Conservation (phyloP, 2,329 filamentous ascomycete species). For the Fusarium equiseti region DNA sequence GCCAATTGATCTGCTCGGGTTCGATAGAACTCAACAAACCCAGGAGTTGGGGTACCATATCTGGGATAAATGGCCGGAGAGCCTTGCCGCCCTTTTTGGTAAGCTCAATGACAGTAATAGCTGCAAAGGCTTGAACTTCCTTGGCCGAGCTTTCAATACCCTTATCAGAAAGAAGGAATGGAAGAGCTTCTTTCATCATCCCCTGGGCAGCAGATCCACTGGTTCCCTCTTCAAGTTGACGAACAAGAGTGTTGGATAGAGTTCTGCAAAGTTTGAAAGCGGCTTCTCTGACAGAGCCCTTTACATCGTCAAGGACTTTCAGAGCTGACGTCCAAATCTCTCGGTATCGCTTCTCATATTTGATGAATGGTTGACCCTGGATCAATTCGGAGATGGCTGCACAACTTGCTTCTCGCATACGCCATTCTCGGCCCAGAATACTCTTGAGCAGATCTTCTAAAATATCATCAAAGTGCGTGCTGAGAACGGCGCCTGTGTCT, state of each 20-base stretch:
- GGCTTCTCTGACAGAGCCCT: conserved; percentile 85
- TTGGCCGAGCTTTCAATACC: conserved; percentile 90
- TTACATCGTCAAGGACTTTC: conserved; percentile 96
- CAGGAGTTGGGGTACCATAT: conserved; percentile 84
- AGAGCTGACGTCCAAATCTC: conserved; percentile 88
- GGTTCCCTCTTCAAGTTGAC: conserved; percentile 84
- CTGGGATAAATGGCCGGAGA: conserved; percentile 83
- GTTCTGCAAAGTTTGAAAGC: conserved; percentile 86
- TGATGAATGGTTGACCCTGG: conserved; percentile 78
- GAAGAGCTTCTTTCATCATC: conserved; percentile 88
- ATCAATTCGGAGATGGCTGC: conserved; percentile 89
- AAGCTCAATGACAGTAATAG: conserved; percentile 86
- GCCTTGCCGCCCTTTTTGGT: conserved; percentile 88
- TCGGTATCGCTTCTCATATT: conserved; percentile 86
- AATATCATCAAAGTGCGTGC: conserved; percentile 87
- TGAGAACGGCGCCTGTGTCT: conserved; percentile 80
- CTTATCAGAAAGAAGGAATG: conserved; percentile 89
- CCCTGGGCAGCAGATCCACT: conserved; percentile 76
- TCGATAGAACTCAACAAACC: conserved; percentile 88
- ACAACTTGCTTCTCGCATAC: conserved; percentile 91
- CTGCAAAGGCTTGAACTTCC: conserved; percentile 87
- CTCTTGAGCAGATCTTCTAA: conserved; percentile 88
- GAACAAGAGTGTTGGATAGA: conserved; percentile 85
- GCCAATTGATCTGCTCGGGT: conserved; percentile 88
- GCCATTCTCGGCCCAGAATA: conserved; percentile 92